Evolutionary conservation across 1,139 yeast species (phyloP).

Genomic region (Saccharomycopsis hybrid): DNA sequence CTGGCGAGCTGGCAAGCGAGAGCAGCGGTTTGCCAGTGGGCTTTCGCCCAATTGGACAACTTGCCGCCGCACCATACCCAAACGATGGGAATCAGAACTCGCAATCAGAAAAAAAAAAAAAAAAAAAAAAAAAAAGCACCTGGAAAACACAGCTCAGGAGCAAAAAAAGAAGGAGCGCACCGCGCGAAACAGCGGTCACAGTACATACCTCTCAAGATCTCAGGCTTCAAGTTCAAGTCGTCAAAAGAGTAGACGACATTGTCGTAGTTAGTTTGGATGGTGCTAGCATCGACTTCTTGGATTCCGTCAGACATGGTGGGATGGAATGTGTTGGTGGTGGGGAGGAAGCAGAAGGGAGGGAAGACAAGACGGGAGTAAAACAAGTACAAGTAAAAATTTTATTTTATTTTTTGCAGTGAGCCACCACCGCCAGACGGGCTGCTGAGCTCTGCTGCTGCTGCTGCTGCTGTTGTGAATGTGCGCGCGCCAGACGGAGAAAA

Average conservation of each 20-base stretch:
- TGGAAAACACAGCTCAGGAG: no score
- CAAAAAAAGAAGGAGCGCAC: not conserved
- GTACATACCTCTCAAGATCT: constrained; percentile 58
- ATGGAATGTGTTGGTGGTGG: no score
- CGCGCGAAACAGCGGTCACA: not conserved
- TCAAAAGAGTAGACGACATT: constrained; percentile 87
- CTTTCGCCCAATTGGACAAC: not conserved
- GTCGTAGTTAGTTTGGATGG: constrained; percentile 96
- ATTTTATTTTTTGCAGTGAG: no score
- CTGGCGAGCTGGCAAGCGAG: not conserved
- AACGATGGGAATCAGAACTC: not conserved
- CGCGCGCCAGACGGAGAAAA: no score
- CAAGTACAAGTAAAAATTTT: no score
- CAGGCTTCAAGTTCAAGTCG: constrained; percentile 77
- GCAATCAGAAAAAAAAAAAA: no score
- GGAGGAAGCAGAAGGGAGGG: no score
- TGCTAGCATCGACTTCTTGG: constrained; percentile 75
- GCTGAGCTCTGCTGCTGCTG: no score
- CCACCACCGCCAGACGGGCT: no score
- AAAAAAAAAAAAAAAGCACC: no score
- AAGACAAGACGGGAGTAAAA: no score
- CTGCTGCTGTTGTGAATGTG: no score
- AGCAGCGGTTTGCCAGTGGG: not conserved
- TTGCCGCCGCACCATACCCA: not conserved
- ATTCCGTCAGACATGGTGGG: constrained; percentile 45